phyloP scores from a whole-genome alignment of 2,329 filamentous ascomycete genomes.

The Scorias spongiosa region DNA sequence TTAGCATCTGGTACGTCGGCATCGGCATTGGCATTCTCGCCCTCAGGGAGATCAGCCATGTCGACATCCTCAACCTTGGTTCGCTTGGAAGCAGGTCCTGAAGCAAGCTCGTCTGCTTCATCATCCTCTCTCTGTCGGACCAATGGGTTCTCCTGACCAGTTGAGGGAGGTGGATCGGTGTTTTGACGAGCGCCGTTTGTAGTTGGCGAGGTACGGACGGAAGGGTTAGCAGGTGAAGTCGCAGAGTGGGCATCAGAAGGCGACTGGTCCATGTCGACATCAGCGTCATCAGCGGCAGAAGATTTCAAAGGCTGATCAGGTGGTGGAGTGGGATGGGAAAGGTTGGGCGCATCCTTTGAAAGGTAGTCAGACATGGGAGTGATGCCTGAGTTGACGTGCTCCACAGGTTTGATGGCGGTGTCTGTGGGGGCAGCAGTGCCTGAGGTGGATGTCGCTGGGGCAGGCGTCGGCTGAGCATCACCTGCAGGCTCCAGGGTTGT shows the following conservation, averaged over 20 bases:
- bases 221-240: neutral
- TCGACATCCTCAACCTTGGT: constrained; percentile 51
- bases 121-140: constrained; percentile 55
- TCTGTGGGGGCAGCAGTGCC: constrained; percentile 1
- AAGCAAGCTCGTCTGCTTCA: constrained; percentile 39
- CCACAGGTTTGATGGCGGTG: constrained; percentile 21
- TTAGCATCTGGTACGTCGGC: constrained; percentile 7
- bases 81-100: constrained; percentile 60
- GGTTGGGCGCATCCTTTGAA: constrained; percentile 24
- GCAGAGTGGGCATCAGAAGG: neutral
- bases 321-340: constrained; percentile 26
- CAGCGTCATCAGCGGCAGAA: constrained; percentile 13
- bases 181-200: no score
- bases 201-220: constrained; percentile 23
- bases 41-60: no score
- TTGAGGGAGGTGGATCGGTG: neutral
- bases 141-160: neutral
- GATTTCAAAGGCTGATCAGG: constrained; percentile 24
- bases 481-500: no score
- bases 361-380: constrained; percentile 28
- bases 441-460: no score
- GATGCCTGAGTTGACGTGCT: constrained; percentile 28
- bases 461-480: no score
- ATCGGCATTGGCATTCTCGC: neutral
- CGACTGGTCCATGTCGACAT: constrained; percentile 11